Evolutionary conservation across 306 rosid genomes (phyloP).

Genomic region (Dicorynia guianensis): DNA sequence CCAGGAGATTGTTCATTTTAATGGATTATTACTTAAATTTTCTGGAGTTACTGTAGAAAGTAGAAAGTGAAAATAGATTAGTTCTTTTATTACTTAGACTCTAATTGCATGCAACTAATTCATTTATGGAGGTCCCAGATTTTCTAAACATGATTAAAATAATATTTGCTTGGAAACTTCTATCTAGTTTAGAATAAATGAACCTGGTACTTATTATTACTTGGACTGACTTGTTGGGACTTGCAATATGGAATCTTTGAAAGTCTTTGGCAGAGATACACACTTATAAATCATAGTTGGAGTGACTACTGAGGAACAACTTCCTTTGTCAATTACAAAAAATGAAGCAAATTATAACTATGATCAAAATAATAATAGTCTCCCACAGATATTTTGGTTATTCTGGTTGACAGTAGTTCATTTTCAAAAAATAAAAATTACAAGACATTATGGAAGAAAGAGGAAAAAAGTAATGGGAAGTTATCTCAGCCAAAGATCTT

Average conservation of each 20-base stretch:
- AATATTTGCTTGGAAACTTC: not conserved
- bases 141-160: not conserved
- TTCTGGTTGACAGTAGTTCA: slow-evolving; percentile 8
- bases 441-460: not conserved
- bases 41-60: slow-evolving; percentile 6
- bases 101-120: slow-evolving; percentile 11
- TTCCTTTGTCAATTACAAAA: too few species aligned
- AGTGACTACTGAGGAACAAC: not conserved
- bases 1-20: not conserved
- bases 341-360: not conserved
- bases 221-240: slow-evolving; percentile 11
- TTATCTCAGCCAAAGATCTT: not conserved
- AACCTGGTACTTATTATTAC: slow-evolving; percentile 13
- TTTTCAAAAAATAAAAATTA: too few species aligned
- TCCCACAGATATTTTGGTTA: not conserved
- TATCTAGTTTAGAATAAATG: not conserved
- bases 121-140: not conserved
- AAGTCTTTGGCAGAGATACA: slow-evolving; percentile 1
- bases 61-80: slow-evolving; percentile 27
- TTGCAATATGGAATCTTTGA: not conserved
- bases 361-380: not conserved
- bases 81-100: not conserved
- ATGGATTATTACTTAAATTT: slow-evolving; percentile 2
- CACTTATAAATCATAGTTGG: slow-evolving; percentile 9
- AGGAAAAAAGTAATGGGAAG: slow-evolving; percentile 24